Base-by-base conservation (phyloP, 805 yeast genomes). In the Ogataea paraovalis region DNA sequence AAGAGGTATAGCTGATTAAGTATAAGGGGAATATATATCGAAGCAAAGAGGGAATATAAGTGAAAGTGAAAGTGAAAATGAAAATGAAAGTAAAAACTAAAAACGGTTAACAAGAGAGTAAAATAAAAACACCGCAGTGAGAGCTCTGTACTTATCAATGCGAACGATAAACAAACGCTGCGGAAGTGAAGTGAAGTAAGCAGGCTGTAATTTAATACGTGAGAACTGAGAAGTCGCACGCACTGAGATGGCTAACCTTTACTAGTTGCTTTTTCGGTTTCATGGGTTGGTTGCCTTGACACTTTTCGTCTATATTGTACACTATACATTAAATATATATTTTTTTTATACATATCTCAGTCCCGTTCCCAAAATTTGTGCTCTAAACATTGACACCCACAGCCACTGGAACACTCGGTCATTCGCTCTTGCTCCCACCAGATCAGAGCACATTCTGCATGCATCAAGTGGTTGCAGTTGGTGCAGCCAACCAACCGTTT, bases 401-500 rank as follows among this genome's bases (percentile, higher is more conserved):
- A 89, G 0, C 96, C 96, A 41, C 86, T 76, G 0, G 95, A 83
- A 65, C 96, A 88, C 56, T 84, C 86, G 0, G 53, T 53, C 48
- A 71, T 67, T 8, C 62, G 61, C 22, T 59, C 68, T 1, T 62
- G 56, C 7, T 66, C 65, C 88, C 95, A 89, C 97, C 98, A 91
- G 43, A 75, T 75, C 18, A 74, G 66, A 0, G 96, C 94, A 69
- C 98, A 91, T 20, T 71, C 70, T 2, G 87, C 76, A 61, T 91
- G 98, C 54, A 86, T 58, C 2, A 87, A 71, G 65, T 92, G 97
- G 47, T 81, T 85, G 66, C 98, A 91, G 23, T 70, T 70, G 5
- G 78, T 74, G 60, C 98, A 91, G 0, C 79, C 75, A 27, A 83
- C 80, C 27, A 85, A 72, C 52, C 85, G 69, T 51, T 83, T 82